Evolutionary conservation across 1,139 yeast species (phyloP), one percentile per base, ranked within the genome.

Genomic region (Candida sp.): DNA sequence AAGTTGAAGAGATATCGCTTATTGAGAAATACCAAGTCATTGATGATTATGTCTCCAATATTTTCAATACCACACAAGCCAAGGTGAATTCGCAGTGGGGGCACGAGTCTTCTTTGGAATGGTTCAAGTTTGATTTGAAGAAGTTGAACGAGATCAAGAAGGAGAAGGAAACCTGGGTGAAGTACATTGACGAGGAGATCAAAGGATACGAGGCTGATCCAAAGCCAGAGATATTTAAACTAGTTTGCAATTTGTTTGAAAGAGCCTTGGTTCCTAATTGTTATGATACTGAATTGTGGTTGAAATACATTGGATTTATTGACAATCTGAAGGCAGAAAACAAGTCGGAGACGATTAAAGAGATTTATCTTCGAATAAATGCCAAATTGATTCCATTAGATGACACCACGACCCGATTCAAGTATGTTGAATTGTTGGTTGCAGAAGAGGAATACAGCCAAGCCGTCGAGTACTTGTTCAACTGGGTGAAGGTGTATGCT

Each of bases 191-290:
- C 31, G 77, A 70, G 56, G 83, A 84, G 57, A 75, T 72, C 7
- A 23, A 22, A 3, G 26, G 26, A 3, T 55, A 41, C 26, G 26
- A 42, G 3, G 8, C 30, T 2, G 48, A 45, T 9, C n/a, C 33
- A 3, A 37, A 27, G 9, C 28, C 31, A 11, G 46, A 57, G 31
- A 49, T 57, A 47, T 54, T 43, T 44, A 31, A 49, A 9, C 45
- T 51, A 2, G 57, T 68, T 3, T 62, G 75, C 5, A 69, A 57
- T n/a, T 58, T 84, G 2, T 87, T 83, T 63, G 89, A 86, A 63
- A 70, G 93, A 54, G 75, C 85, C 11, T 65, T 88, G 17, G 68
- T 86, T 1, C 89, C 92, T 0, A 76, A 84, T 49, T 83, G 87
- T 50, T 67, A 68, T 30, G 69, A 73, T 42, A 75, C 77, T 37